Evolutionary conservation across 768 basidiomycete species (phyloP), one percentile per base, ranked within the genome.

Genomic region (Albatrellus ellisii): DNA sequence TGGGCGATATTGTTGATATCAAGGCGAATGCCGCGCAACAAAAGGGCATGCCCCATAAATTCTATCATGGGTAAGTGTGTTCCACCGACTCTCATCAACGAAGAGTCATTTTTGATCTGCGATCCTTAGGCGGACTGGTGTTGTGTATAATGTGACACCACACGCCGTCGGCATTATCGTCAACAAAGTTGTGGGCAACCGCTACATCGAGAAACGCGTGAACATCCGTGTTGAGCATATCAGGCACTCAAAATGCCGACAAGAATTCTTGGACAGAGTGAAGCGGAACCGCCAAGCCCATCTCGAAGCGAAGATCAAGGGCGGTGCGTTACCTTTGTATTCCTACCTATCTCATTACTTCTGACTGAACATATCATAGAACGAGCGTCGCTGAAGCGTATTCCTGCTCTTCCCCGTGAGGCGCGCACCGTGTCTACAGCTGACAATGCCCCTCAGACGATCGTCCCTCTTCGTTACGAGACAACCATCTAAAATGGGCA

Each of bases 21-120:
- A 97, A 95, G 72, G 94, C 94, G 53, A 98, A 99, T 60, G 77
- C 92, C 46, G 88, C 95, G 33, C 87, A 95, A 67, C 95, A 99
- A 79, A 94, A 92, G 83, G 95, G 95, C 65, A 95, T 98, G 90
- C 92, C 92, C 63, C 94, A 97, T 75, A 97, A 97, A 68, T 92
- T 75, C 76, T 91, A 91, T 73, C 89, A 91, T 55, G 89, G 87
- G 90, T 91, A 50, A 54, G 88, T 77, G 28, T 21, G 11, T 22
- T 26, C 34, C 32, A 21, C 12, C 31, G 29, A 26, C n/a, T 26
- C 17, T 27, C 22, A 24, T 39, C 29, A 12, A 18, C n/a, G n/a
- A n/a, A n/a, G 26, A 37, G 15, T 36, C 10, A 3, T 11, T n/a
- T 34, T 29, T 36, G 39, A 29, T 26, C 21, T 3, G 34, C 26